A percentile compares a stretch with the other conserved stretches of the same genome.
phyloP scores from a whole-genome alignment of 164 flowering plant genomes.

The Brasenia schreberi region DNA sequence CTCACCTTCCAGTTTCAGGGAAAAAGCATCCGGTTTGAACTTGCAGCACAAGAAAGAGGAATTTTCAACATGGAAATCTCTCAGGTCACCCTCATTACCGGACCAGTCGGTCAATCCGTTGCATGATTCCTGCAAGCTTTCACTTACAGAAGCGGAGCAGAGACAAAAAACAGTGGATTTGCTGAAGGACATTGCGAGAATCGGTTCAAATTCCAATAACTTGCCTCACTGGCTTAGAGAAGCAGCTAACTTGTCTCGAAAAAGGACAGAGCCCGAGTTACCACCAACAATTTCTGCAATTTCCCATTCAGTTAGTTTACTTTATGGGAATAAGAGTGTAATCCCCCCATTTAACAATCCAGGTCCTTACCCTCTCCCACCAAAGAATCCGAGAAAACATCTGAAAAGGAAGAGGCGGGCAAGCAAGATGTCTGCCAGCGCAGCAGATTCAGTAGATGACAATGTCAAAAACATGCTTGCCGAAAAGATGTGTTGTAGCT shows the following conservation, averaged over 20 bases:
- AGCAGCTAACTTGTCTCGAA: slow-evolving; percentile 57
- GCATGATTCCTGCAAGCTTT: slow-evolving; percentile 18
- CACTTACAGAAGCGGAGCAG: slow-evolving; percentile 8
- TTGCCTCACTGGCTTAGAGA: slow-evolving; percentile 99
- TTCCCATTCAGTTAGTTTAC: slow-evolving; percentile 72
- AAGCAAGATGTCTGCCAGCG: background rate
- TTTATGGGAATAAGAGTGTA: slow-evolving; percentile 60
- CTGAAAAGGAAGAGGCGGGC: slow-evolving; percentile 28
- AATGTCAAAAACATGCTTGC: background rate
- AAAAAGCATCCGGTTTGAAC: background rate
- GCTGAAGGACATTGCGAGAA: slow-evolving; percentile 23
- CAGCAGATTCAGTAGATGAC: background rate
- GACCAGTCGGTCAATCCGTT: slow-evolving; percentile 30
- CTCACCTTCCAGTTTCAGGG: background rate
- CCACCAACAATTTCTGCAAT: slow-evolving; percentile 85
- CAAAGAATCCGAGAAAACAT: slow-evolving; percentile 63
- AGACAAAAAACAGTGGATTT: slow-evolving; percentile 10
- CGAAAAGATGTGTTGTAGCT: background rate
- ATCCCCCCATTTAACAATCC: slow-evolving; percentile 85
- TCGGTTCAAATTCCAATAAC: slow-evolving; percentile 37
- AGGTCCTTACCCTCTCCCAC: slow-evolving; percentile 61
- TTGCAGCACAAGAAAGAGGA: slow-evolving; percentile 28
- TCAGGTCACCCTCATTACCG: slow-evolving; percentile 38
- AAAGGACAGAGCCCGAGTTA: slow-evolving; percentile 40
- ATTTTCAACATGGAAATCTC: slow-evolving; percentile 3